These are phyloP conservation scores for Colletotrichum cordylinicola DNA, from an alignment of 2,329 filamentous ascomycete genomes.

Conservation along the genomic window DNA sequence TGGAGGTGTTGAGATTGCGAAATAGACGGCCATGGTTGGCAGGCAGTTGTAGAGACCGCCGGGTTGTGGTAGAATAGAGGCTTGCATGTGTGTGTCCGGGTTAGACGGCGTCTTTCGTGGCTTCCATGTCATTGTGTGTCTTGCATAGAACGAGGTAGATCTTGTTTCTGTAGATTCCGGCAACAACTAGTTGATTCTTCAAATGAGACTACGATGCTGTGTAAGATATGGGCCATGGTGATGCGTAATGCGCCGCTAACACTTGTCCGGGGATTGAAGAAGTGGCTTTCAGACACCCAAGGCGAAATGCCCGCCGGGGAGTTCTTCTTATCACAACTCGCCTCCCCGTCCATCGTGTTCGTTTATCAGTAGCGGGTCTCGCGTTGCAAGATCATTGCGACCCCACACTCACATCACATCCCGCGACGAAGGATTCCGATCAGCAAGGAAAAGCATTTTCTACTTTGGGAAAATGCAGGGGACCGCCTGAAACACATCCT, in stretches of 20 bases:
- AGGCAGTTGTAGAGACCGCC: not conserved
- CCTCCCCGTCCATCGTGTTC: not conserved
- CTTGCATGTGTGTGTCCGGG: not conserved
- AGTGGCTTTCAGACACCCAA: not conserved
- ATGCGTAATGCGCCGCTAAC: not conserved
- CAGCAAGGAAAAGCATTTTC: not conserved
- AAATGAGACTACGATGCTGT: not conserved
- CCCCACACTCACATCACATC: not conserved
- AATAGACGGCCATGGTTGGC: not conserved
- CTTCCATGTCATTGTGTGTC: not conserved
- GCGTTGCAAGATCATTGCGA: not conserved
- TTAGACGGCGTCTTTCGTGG: not conserved
- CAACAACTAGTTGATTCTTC: not conserved
- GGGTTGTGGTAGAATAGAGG: not conserved
- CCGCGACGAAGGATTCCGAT: not conserved
- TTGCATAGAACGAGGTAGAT: not conserved
- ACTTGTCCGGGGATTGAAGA: not conserved
- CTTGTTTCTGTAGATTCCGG: not conserved
- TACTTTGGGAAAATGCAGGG: not conserved
- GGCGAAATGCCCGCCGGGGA: not conserved
- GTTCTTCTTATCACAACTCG: not conserved
- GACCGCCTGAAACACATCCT: not conserved
- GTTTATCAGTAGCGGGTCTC: not conserved
- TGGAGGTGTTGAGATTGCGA: constrained; percentile 74
- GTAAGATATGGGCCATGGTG: not conserved